phyloP scores from a whole-genome alignment of 2,329 filamentous ascomycete genomes.

The Passalora sequoiae region DNA sequence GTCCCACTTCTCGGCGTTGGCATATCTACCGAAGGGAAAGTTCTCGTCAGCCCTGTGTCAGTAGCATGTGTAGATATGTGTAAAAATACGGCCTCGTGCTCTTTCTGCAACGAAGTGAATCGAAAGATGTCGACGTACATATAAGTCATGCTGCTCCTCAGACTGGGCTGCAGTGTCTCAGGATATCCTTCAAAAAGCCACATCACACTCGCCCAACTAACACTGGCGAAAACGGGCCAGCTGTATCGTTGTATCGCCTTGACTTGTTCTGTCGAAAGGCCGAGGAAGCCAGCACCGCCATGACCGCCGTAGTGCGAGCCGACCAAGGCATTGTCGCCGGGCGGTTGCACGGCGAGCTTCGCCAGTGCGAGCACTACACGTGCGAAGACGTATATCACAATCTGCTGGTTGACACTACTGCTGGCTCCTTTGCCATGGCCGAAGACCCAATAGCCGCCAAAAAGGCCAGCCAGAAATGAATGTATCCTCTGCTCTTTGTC shows the following conservation, averaged over 20 bases:
- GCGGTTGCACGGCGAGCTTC: slow-evolving; percentile 69
- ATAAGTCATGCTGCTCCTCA: slow-evolving; percentile 94
- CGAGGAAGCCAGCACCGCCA: slow-evolving; percentile 40
- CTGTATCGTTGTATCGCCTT: slow-evolving; percentile 55
- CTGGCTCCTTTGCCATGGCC: slow-evolving; percentile 62
- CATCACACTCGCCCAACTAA: slow-evolving; percentile 94
- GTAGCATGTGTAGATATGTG: slow-evolving; percentile 10
- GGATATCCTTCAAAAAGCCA: slow-evolving; percentile 90
- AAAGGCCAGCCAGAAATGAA: slow-evolving; percentile 75
- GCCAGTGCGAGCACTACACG: slow-evolving; percentile 80
- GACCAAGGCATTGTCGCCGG: slow-evolving; percentile 35
- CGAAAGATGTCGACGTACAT: slow-evolving; percentile 59
- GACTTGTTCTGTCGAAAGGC: slow-evolving; percentile 37
- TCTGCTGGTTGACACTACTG: slow-evolving; percentile 86
- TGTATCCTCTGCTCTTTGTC: slow-evolving; percentile 68
- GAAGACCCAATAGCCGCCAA: slow-evolving; percentile 92
- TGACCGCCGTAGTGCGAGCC: slow-evolving; percentile 36
- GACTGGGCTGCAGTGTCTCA: slow-evolving; percentile 80
- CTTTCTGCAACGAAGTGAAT: slow-evolving; percentile 10
- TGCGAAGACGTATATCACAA: slow-evolving; percentile 96
- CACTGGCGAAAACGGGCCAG: slow-evolving; percentile 86
- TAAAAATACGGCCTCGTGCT: neutral
- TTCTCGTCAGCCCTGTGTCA: slow-evolving; percentile 31
- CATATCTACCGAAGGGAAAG: slow-evolving; percentile 48
- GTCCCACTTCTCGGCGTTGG: slow-evolving; percentile 85